Conservation (phyloP, 371 early-diverging fungal species). For the Apophysomyces ossiformis region DNA sequence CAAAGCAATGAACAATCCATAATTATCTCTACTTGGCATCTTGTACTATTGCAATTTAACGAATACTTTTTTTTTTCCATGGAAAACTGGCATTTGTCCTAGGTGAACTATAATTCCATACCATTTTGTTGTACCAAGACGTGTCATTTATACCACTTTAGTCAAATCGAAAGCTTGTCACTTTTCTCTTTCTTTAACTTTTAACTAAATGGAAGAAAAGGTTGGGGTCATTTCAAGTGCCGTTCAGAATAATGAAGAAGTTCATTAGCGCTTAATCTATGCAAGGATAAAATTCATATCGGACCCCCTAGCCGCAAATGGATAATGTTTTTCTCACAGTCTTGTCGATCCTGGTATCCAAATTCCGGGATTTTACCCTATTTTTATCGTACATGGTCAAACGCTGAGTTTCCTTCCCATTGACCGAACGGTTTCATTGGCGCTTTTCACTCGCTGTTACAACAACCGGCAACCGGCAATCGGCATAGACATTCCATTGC, state of each 20-base stretch:
- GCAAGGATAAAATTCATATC: neutral
- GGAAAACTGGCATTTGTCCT: no score
- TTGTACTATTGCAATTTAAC: neutral
- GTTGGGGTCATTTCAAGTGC: no score
- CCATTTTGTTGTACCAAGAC: no score
- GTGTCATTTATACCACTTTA: no score
- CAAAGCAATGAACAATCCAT: neutral
- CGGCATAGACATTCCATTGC: neutral
- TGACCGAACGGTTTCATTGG: neutral
- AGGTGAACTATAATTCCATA: no score
- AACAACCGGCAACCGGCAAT: neutral
- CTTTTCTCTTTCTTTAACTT: no score
- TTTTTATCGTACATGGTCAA: neutral
- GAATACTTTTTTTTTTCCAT: neutral
- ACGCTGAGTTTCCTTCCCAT: neutral
- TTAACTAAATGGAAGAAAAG: no score
- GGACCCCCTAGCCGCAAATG: conserved; percentile 2
- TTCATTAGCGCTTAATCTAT: no score
- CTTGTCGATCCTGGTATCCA: conserved; percentile 9
- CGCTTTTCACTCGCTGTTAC: neutral
- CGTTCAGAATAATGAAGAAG: neutral
- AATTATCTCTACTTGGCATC: neutral
- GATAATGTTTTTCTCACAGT: conserved; percentile 8
- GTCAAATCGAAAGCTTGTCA: no score
- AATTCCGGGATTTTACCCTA: neutral